Evolutionary conservation across 2,329 filamentous ascomycete genomes (phyloP).

Genomic region (Beauveria brongniartii): DNA sequence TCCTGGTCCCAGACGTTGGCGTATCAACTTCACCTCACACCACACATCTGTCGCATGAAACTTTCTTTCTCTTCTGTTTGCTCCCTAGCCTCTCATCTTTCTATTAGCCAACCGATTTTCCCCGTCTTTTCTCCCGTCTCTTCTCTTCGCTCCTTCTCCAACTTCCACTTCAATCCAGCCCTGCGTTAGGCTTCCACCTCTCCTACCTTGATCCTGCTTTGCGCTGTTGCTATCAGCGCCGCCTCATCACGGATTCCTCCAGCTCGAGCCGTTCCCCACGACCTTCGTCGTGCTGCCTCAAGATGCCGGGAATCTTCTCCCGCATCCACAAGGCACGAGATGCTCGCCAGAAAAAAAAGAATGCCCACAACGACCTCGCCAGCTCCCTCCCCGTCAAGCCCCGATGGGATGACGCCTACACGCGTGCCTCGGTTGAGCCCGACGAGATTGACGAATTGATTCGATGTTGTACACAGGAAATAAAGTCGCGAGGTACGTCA

Average conservation of each 20-base stretch:
- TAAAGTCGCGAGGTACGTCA: slow-evolving; percentile 80
- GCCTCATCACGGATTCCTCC: neutral
- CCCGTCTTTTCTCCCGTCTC: neutral
- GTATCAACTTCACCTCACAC: slow-evolving; percentile 1
- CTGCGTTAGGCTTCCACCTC: neutral
- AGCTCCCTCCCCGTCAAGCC: slow-evolving; percentile 57
- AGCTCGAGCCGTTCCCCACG: neutral
- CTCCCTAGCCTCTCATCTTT: neutral
- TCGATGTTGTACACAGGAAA: slow-evolving; percentile 75
- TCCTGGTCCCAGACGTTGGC: slow-evolving; percentile 1
- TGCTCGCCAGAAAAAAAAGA: slow-evolving; percentile 64
- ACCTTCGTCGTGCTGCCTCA: slow-evolving; percentile 16
- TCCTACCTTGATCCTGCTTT: neutral
- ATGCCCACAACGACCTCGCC: slow-evolving; percentile 39
- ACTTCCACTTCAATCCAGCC: neutral
- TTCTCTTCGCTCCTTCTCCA: neutral
- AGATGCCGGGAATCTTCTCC: slow-evolving; percentile 52
- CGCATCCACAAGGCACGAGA: slow-evolving; percentile 45
- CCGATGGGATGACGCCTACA: slow-evolving; percentile 82
- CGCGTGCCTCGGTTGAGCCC: slow-evolving; percentile 70
- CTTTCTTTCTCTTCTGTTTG: neutral
- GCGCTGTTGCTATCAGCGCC: slow-evolving; percentile 1
- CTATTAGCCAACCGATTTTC: neutral
- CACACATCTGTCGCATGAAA: neutral
- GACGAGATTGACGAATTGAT: slow-evolving; percentile 89